These are phyloP conservation scores for Aspergillus tamarii DNA, from an alignment of 2,329 filamentous ascomycete species.

Conservation along the genomic window DNA sequence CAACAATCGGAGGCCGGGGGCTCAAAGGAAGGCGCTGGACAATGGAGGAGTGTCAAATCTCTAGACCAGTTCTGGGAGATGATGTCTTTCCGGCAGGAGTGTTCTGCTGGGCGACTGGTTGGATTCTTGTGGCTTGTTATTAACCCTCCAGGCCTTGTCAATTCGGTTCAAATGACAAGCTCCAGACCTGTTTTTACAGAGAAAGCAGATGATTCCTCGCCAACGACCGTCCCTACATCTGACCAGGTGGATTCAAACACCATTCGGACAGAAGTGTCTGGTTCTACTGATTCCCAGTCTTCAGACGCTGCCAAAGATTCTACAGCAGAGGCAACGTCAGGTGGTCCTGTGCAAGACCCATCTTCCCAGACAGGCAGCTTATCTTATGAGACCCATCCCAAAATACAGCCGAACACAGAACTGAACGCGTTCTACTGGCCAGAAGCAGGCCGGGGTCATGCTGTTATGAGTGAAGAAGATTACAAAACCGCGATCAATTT, in stretches of 20 bases:
- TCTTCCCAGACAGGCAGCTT: neutral
- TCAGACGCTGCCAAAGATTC: neutral
- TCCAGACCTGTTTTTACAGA: slow-evolving; percentile 21
- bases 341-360: neutral
- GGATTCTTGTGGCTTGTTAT: slow-evolving; percentile 95
- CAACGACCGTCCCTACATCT: neutral
- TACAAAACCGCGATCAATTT: slow-evolving; percentile 45
- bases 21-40: slow-evolving; percentile 57
- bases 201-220: neutral
- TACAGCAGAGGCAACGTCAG: neutral
- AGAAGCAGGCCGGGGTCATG: slow-evolving; percentile 36
- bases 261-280: neutral
- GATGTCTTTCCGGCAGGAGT: slow-evolving; percentile 96
- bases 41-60: slow-evolving; percentile 81
- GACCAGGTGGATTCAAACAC: neutral
- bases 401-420: slow-evolving; percentile 14
- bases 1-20: slow-evolving; percentile 30
- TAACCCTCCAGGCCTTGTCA: slow-evolving; percentile 57
- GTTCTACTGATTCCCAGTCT: neutral
- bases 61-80: slow-evolving; percentile 98
- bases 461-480: slow-evolving; percentile 42
- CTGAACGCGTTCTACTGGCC: slow-evolving; percentile 39
- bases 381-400: neutral
- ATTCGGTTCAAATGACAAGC: slow-evolving; percentile 38
- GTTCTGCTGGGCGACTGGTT: slow-evolving; percentile 86